These are phyloP conservation scores for Heliosperma pusillum DNA, from an alignment of 148 eudicot genomes.

Conservation along the genomic window DNA sequence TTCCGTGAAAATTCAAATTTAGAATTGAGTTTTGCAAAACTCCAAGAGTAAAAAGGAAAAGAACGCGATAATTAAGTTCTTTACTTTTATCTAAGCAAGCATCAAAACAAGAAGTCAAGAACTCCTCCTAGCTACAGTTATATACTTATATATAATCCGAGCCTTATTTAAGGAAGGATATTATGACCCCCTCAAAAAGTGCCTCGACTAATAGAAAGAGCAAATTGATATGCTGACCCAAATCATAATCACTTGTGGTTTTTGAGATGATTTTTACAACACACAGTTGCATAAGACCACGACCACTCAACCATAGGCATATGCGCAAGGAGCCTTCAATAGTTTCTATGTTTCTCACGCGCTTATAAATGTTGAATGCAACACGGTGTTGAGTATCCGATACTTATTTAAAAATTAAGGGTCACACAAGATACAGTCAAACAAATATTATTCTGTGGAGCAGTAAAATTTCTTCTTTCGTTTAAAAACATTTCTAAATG, in stretches of 20 bases:
- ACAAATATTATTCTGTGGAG: no score
- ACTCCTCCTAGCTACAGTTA: no score
- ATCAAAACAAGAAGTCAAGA: not conserved
- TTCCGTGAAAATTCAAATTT: not conserved
- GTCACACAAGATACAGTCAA: no score
- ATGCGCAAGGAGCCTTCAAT: not conserved
- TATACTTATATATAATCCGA: no score
- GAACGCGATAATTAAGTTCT: not conserved
- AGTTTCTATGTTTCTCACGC: no score
- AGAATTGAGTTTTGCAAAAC: not conserved
- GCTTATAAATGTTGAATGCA: no score
- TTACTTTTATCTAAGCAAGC: not conserved
- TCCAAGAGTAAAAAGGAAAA: not conserved
- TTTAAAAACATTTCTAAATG: no score
- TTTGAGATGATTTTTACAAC: no score
- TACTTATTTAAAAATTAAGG: no score
- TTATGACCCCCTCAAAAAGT: not conserved
- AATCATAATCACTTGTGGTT: not conserved
- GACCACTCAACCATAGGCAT: not conserved
- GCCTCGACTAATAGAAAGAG: not conserved
- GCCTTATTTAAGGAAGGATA: no score
- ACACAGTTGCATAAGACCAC: not conserved
- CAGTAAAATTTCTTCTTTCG: no score
- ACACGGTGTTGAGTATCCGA: no score
- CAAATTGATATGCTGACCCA: not conserved